Percentiles rank a stretch among this genome's conserved stretches.
These are phyloP conservation scores for Aspergillus ruber DNA, from an alignment of 2,329 filamentous ascomycete species.

Conservation along the genomic window DNA sequence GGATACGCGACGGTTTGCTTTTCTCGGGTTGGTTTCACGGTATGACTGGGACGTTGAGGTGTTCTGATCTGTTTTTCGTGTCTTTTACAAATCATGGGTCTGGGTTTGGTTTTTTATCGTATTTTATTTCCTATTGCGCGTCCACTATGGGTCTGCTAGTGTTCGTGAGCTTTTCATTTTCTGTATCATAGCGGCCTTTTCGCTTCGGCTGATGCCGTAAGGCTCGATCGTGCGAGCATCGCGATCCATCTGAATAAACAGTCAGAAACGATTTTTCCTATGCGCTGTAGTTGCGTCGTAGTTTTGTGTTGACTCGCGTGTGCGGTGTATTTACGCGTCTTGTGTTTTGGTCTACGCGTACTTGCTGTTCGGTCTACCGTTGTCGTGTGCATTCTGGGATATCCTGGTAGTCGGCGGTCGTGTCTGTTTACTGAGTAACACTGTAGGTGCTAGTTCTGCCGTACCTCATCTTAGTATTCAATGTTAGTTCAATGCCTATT, in stretches of 20 bases:
- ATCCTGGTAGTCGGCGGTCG: too few relatives aligned
- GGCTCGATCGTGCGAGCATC: conserved; percentile 18
- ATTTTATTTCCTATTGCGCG: conserved; percentile 32
- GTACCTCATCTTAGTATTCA: too few relatives aligned
- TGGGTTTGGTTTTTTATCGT: conserved; percentile 38
- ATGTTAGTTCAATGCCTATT: too few relatives aligned
- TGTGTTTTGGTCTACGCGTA: too few relatives aligned
- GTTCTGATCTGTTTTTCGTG: conserved; percentile 31
- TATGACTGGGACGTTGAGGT: conserved; percentile 42
- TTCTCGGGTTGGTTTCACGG: conserved; percentile 35
- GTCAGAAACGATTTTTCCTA: conserved; percentile 11
- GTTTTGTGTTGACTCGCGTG: neutral
- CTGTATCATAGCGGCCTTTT: conserved; percentile 39
- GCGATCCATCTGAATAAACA: conserved; percentile 34
- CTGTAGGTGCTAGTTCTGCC: too few relatives aligned
- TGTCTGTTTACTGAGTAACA: too few relatives aligned
- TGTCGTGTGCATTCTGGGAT: too few relatives aligned
- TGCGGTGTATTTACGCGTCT: too few relatives aligned
- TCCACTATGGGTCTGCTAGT: conserved; percentile 36
- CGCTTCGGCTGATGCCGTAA: conserved; percentile 30
- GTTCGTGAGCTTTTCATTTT: conserved; percentile 33
- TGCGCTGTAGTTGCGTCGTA: neutral
- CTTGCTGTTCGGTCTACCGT: too few relatives aligned
- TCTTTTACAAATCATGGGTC: conserved; percentile 32
- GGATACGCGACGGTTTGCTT: conserved; percentile 30